Evolutionary conservation across 495 filamentous ascomycete genomes (phyloP).

Genomic region (Gamarada debralockiae): DNA sequence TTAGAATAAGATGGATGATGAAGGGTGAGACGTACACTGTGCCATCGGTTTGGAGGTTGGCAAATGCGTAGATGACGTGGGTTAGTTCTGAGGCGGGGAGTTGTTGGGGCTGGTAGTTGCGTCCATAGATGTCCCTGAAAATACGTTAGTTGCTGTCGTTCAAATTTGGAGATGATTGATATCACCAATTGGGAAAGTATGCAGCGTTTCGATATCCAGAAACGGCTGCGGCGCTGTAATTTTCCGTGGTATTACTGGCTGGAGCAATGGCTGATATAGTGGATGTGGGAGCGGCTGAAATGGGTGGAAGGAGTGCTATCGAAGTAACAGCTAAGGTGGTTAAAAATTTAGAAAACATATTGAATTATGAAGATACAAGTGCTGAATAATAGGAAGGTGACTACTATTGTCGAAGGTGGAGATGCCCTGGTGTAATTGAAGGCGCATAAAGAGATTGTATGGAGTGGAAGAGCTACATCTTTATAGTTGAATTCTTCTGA

Average conservation of each 20-base stretch:
- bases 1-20: not conserved
- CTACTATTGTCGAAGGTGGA: too few relatives aligned
- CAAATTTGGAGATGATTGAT: not conserved
- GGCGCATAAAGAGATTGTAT: too few relatives aligned
- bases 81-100: slow-evolving; percentile 75
- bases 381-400: too few relatives aligned
- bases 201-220: slow-evolving; percentile 61
- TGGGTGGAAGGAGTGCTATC: not conserved
- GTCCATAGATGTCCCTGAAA: slow-evolving; percentile 74
- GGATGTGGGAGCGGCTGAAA: not conserved
- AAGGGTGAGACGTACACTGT: slow-evolving; percentile 57
- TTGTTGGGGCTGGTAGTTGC: slow-evolving; percentile 73
- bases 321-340: not conserved
- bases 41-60: slow-evolving; percentile 74
- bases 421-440: too few relatives aligned
- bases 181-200: slow-evolving; percentile 75
- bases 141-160: not conserved
- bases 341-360: not conserved
- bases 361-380: not conserved
- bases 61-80: slow-evolving; percentile 85
- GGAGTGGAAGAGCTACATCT: too few relatives aligned
- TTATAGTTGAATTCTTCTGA: too few relatives aligned
- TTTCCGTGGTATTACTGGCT: not conserved
- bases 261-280: not conserved
- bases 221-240: not conserved